Base-by-base conservation (phyloP, 345 rosid genomes). In the Arabidopsis arenosa region DNA sequence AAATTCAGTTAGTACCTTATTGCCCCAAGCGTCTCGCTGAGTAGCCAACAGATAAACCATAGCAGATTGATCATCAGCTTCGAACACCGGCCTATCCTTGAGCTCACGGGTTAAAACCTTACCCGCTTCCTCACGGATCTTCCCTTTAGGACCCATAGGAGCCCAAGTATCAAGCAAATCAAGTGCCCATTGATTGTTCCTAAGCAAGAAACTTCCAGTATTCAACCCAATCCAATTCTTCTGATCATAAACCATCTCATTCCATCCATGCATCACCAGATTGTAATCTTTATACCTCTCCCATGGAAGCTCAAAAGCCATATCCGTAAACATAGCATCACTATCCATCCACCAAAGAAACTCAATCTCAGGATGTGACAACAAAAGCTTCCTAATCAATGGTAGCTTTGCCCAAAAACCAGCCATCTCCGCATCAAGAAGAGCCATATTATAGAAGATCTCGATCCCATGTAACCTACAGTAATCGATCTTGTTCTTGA, bases 341-440 rank as follows among this genome's bases (percentile, higher is more conserved):
- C 90, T 88, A 43, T 90, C 96, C 93, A 88, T 90, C 92, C 92
- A 90, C 93, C 93, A 88, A 0, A 90, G 69, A 45, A 87, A 84
- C 80, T 90, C 96, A 49, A 88, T 79, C 79, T 87, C 93, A 44
- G 93, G 96, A 40, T 88, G 96, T 21, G 93, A 87, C n/a, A 88
- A 55, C 63, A 90, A 47, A 2, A 90, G 82, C 75, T 87, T 88
- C 75, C 93, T 71, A 4, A 90, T 84, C 84, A 90, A 81, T 0
- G 93, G 92, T 0, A 90, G 76, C 79, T 85, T 90, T 3, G 90
- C 90, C 96, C 91, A 90, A 21, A 86, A 86, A 48, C 90, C 93
- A 9, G 90, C 86, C 93, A 86, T 86, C 68, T 88, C 93, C 1
- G 87, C 90, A 68, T 90, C 96, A 0, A 90, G 81, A 23, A 86